These are phyloP conservation scores for Speleostelium caveatum DNA, from an alignment of 78 protist species.

Conservation along the genomic window DNA sequence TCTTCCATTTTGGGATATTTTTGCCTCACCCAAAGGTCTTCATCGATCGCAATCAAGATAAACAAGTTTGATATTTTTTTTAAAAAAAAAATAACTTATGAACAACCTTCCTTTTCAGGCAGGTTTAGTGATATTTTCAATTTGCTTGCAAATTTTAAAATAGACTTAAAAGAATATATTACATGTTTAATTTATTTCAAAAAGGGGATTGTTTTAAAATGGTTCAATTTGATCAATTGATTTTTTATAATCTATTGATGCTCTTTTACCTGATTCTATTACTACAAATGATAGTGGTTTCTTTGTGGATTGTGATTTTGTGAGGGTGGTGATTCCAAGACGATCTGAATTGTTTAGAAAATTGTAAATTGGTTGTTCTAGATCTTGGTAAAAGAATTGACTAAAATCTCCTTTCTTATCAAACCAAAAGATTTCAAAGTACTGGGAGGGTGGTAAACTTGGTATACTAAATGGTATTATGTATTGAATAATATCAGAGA, in stretches of 20 bases:
- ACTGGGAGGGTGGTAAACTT: constrained; percentile 1
- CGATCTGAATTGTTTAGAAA: constrained; percentile 33
- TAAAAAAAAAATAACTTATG: too few species aligned
- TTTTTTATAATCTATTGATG: constrained; percentile 1
- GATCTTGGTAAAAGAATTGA: constrained; percentile 40
- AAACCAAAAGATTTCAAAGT: constrained; percentile 53
- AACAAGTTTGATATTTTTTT: too few species aligned
- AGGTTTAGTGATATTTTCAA: too few species aligned
- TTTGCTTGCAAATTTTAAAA: too few species aligned
- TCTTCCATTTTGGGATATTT: too few species aligned
- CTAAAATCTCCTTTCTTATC: constrained; percentile 24
- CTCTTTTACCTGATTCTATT: constrained; percentile 29
- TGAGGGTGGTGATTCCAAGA: constrained; percentile 23
- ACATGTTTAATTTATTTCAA: too few species aligned
- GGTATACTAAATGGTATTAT: constrained; percentile 37
- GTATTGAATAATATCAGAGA: constrained; percentile 31
- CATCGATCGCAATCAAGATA: too few species aligned
- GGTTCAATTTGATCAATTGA: background rate
- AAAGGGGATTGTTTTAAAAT: too few species aligned
- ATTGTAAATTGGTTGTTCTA: constrained; percentile 19
- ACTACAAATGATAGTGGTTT: constrained; percentile 30
- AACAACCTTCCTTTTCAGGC: too few species aligned
- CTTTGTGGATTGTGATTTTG: constrained; percentile 3
- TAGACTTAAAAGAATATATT: too few species aligned
- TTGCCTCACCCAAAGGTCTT: too few species aligned